Conservation (phyloP, 192 early-diverging fungal species). For the Kickxella alabastrina region DNA sequence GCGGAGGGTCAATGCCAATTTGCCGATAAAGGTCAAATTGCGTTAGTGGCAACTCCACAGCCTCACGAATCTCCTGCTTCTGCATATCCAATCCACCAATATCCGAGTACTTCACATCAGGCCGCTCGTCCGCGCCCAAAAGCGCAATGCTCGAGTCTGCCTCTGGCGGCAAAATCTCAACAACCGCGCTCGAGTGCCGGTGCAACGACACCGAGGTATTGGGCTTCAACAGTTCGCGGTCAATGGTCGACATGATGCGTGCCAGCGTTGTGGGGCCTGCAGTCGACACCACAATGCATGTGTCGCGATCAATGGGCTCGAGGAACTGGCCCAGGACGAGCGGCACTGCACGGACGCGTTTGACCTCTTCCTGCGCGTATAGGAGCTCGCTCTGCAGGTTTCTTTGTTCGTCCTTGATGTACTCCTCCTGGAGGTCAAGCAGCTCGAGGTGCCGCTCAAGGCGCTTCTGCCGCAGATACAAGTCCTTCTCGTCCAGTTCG, state of each 20-base stretch:
- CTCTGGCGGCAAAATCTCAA: constrained; percentile 97
- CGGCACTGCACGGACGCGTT: constrained; percentile 96
- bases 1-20: constrained; percentile 98
- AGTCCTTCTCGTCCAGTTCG: constrained; percentile 65
- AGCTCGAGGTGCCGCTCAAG: constrained; percentile 93
- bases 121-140: constrained; percentile 73
- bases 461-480: constrained; percentile 92
- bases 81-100: constrained; percentile 87
- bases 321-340: constrained; percentile 98
- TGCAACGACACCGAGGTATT: constrained; percentile 91
- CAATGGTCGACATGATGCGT: constrained; percentile 93
- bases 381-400: constrained; percentile 93
- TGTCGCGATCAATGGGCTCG: constrained; percentile 94
- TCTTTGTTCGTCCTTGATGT: constrained; percentile 99
- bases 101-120: constrained; percentile 76
- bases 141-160: constrained; percentile 89
- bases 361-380: constrained; percentile 95
- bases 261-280: constrained; percentile 89
- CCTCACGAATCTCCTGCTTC: constrained; percentile 92
- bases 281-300: constrained; percentile 92
- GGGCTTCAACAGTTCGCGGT: constrained; percentile 95
- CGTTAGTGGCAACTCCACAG: constrained; percentile 95
- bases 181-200: constrained; percentile 93
- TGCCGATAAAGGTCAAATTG: constrained; percentile 98
- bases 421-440: constrained; percentile 95